A percentile compares a stretch with the other conserved stretches of the same genome.
phyloP scores from a whole-genome alignment of 2,329 filamentous ascomycete species.

The Cladosporium sphaerospermum region DNA sequence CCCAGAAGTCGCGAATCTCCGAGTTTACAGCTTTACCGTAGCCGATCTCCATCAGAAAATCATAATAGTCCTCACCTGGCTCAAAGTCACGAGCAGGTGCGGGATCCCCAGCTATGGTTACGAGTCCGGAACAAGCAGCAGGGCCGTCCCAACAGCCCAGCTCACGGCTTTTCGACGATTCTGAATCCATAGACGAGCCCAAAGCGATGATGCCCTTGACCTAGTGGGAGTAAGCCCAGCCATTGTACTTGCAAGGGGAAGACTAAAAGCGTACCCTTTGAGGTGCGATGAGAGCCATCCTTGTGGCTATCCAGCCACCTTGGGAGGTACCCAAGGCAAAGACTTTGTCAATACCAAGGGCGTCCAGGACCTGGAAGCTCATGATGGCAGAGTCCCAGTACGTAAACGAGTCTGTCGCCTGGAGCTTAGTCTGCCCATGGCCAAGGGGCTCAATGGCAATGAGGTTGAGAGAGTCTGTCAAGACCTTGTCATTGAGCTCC shows the following conservation, averaged over 20 bases:
- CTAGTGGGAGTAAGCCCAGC: constrained; percentile 22
- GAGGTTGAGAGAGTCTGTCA: constrained; percentile 39
- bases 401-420: constrained; percentile 40
- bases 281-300: constrained; percentile 49
- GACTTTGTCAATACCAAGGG: constrained; percentile 34
- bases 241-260: neutral
- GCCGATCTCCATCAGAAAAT: constrained; percentile 41
- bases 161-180: constrained; percentile 38
- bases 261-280: constrained; percentile 30
- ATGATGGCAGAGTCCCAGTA: constrained; percentile 49
- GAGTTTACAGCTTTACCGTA: constrained; percentile 34
- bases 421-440: constrained; percentile 44
- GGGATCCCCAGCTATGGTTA: constrained; percentile 14
- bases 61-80: constrained; percentile 30
- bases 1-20: constrained; percentile 38
- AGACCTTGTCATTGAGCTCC: constrained; percentile 25
- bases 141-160: constrained; percentile 46
- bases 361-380: constrained; percentile 36
- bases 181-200: constrained; percentile 48
- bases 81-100: constrained; percentile 18
- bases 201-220: constrained; percentile 47
- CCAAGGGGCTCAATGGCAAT: constrained; percentile 50
- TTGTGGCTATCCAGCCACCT: constrained; percentile 47
- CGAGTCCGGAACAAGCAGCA: constrained; percentile 10
- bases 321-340: constrained; percentile 49